Conservation (phyloP, 495 filamentous ascomycete species). For the Penicillium verhagenii region DNA sequence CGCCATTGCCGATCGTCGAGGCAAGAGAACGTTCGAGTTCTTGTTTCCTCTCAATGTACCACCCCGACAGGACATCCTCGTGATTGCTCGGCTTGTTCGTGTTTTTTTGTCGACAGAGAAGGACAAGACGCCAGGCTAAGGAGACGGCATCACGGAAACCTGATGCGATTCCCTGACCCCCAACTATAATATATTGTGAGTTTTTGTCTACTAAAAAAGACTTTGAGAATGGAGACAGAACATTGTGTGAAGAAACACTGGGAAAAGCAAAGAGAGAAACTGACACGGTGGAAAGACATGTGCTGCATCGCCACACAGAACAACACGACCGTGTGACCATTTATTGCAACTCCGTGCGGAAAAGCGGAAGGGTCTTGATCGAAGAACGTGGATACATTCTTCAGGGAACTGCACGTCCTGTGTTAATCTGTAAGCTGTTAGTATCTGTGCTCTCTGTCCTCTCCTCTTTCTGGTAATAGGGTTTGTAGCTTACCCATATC, state of each 20-base stretch:
- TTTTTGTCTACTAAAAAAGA: no score
- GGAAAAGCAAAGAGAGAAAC: neutral
- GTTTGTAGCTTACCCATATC: conserved; percentile 23
- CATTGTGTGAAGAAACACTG: no score
- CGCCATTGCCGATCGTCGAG: conserved; percentile 32
- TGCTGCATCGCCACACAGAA: conserved; percentile 52
- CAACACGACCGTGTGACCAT: conserved; percentile 45
- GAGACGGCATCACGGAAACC: conserved; percentile 36
- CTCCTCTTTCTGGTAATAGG: no score
- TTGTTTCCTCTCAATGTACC: conserved; percentile 42
- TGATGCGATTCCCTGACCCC: conserved; percentile 51
- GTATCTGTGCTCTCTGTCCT: neutral
- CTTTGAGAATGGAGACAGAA: no score
- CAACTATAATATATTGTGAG: conserved; percentile 23
- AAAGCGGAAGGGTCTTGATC: conserved; percentile 50
- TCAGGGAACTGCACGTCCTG: conserved; percentile 40
- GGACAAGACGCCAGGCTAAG: conserved; percentile 49
- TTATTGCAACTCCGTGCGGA: conserved; percentile 48
- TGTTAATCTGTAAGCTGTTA: conserved; percentile 14
- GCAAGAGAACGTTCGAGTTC: conserved; percentile 35
- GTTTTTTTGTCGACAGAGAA: conserved; percentile 22
- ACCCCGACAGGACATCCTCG: conserved; percentile 22
- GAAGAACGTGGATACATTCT: conserved; percentile 47
- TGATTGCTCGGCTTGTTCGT: neutral
- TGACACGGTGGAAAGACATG: conserved; percentile 56